A percentile compares a stretch with the other conserved stretches of the same genome.
These are phyloP conservation scores for Daldinia caldariorum DNA, from an alignment of 495 filamentous ascomycete genomes.

Conservation along the genomic window DNA sequence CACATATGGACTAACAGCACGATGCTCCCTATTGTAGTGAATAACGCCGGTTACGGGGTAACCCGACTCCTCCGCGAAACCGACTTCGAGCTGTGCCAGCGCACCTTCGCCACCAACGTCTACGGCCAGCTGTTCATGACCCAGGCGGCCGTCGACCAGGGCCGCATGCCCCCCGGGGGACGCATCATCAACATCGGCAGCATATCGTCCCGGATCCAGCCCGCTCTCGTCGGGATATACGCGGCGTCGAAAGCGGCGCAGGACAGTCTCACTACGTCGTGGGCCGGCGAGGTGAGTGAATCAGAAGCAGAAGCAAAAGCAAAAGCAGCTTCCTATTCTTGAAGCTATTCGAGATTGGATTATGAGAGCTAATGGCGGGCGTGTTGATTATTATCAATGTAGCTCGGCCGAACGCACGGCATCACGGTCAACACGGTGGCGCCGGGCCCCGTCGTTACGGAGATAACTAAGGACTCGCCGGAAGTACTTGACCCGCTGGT, in stretches of 20 bases:
- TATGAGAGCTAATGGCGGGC: no score
- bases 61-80: conserved; percentile 6
- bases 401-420: conserved; percentile 50
- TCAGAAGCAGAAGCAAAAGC: neutral
- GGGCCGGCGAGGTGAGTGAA: conserved; percentile 44
- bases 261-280: conserved; percentile 44
- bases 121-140: conserved; percentile 52
- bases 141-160: conserved; percentile 50
- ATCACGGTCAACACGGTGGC: conserved; percentile 55
- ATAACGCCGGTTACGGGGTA: conserved; percentile 28
- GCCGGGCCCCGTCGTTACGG: conserved; percentile 50
- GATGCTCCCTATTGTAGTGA: conserved; percentile 19
- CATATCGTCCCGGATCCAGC: conserved; percentile 49
- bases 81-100: conserved; percentile 26
- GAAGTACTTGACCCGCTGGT: conserved; percentile 2
- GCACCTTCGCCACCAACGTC: conserved; percentile 48
- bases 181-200: conserved; percentile 60
- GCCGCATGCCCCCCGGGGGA: conserved; percentile 55
- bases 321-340: conserved; percentile 1
- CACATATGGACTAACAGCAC: neutral
- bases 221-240: conserved; percentile 32
- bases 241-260: conserved; percentile 49
- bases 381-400: no score
- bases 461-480: conserved; percentile 26
- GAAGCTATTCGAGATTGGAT: no score